Evolutionary conservation across 768 basidiomycete genomes (phyloP).

Genomic region (Ramaria sp.): DNA sequence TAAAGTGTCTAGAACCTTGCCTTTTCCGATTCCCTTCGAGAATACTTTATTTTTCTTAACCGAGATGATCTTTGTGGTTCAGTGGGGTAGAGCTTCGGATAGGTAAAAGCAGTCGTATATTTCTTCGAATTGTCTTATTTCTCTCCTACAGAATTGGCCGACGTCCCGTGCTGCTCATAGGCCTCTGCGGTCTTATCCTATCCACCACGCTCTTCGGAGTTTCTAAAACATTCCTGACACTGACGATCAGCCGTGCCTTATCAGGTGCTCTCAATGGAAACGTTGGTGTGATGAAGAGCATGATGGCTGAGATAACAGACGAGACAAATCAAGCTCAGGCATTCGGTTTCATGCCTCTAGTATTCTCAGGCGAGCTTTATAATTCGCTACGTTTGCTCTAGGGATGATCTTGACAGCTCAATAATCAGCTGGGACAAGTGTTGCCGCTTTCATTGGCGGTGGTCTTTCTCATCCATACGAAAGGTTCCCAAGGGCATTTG

Average conservation of each 20-base stretch:
- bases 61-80: neutral
- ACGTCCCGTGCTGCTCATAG: neutral
- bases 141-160: neutral
- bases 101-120: neutral
- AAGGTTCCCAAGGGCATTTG: neutral
- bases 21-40: neutral
- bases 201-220: no score
- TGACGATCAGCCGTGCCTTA: no score
- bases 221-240: no score
- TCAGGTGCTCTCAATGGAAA: no score
- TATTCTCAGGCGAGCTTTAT: neutral
- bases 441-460: constrained; percentile 15
- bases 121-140: no score
- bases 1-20: no score
- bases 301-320: no score
- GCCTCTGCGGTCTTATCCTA: neutral
- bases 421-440: neutral
- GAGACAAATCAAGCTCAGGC: constrained; percentile 2
- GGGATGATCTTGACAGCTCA: neutral
- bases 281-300: no score
- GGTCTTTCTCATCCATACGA: neutral
- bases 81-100: neutral
- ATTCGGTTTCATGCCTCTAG: neutral
- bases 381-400: no score
- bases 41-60: no score